Evolutionary conservation across 2,329 filamentous ascomycete species (phyloP).

Genomic region (Ploettnerulaceae sp.): DNA sequence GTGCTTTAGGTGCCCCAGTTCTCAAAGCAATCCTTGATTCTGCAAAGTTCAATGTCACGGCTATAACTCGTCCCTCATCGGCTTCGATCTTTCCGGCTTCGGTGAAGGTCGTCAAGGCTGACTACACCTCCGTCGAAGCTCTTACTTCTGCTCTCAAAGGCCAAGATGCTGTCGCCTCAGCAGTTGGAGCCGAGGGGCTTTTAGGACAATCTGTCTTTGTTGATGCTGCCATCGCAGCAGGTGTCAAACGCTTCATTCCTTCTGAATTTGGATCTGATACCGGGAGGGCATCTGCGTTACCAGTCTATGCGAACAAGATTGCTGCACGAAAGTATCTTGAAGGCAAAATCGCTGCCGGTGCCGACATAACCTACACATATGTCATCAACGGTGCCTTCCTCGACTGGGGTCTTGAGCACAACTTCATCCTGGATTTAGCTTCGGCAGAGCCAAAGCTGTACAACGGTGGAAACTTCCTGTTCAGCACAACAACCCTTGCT

Average conservation of each 20-base stretch:
- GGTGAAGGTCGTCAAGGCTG: slow-evolving; percentile 41
- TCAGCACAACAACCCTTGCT: slow-evolving; percentile 45
- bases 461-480: slow-evolving; percentile 46
- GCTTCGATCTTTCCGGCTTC: slow-evolving; percentile 24
- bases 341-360: slow-evolving; percentile 37
- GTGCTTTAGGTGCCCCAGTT: slow-evolving; percentile 25
- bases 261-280: slow-evolving; percentile 49
- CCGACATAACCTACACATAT: slow-evolving; percentile 49
- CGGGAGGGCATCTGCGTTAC: slow-evolving; percentile 39
- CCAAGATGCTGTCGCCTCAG: slow-evolving; percentile 54
- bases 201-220: slow-evolving; percentile 47
- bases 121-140: slow-evolving; percentile 40
- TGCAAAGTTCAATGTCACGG: slow-evolving; percentile 41
- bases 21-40: slow-evolving; percentile 25
- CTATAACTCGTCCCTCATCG: slow-evolving; percentile 41
- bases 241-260: slow-evolving; percentile 45
- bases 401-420: slow-evolving; percentile 46
- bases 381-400: slow-evolving; percentile 53
- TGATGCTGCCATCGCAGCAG: slow-evolving; percentile 49
- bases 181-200: slow-evolving; percentile 36
- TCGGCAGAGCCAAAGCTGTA: slow-evolving; percentile 39
- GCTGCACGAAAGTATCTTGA: slow-evolving; percentile 38
- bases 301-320: slow-evolving; percentile 49
- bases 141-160: slow-evolving; percentile 46
- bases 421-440: slow-evolving; percentile 41